phyloP scores from a whole-genome alignment of 345 rosid genomes.

The Mallotus nudiflorus region DNA sequence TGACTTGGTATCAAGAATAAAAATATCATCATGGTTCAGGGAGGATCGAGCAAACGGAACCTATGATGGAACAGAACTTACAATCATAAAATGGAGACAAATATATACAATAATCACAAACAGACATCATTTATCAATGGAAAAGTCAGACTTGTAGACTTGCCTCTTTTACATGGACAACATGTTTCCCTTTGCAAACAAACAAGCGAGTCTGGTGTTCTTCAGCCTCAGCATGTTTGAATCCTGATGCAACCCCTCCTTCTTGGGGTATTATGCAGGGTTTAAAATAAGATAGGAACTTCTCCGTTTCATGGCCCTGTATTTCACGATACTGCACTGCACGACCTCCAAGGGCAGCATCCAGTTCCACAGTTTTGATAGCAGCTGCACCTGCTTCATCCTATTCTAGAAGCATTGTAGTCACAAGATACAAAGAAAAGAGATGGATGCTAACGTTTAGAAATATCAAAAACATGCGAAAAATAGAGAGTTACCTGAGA shows the following conservation, averaged over 20 bases:
- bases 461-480: background rate
- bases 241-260: constrained; percentile 92
- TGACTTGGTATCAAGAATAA: constrained; percentile 88
- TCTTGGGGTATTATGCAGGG: constrained; percentile 97
- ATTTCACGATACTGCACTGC: constrained; percentile 98
- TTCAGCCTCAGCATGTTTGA: constrained; percentile 72
- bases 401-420: constrained; percentile 44
- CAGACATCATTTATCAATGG: background rate
- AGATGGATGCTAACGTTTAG: background rate
- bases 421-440: constrained; percentile 18
- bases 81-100: background rate
- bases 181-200: constrained; percentile 93
- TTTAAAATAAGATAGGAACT: constrained; percentile 90
- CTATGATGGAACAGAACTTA: constrained; percentile 35
- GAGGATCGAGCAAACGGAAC: constrained; percentile 92
- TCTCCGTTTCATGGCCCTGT: constrained; percentile 94
- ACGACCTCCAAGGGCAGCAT: constrained; percentile 99
- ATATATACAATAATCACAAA: background rate
- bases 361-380: constrained; percentile 87
- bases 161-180: constrained; percentile 93
- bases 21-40: constrained; percentile 93
- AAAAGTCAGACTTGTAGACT: constrained; percentile 28
- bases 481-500: constrained; percentile 53
- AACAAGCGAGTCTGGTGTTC: constrained; percentile 79
- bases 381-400: constrained; percentile 97